A percentile compares a stretch with the other conserved stretches of the same genome.
phyloP scores from a whole-genome alignment of 2,329 filamentous ascomycete genomes.

The Clonostachys rhizophaga region DNA sequence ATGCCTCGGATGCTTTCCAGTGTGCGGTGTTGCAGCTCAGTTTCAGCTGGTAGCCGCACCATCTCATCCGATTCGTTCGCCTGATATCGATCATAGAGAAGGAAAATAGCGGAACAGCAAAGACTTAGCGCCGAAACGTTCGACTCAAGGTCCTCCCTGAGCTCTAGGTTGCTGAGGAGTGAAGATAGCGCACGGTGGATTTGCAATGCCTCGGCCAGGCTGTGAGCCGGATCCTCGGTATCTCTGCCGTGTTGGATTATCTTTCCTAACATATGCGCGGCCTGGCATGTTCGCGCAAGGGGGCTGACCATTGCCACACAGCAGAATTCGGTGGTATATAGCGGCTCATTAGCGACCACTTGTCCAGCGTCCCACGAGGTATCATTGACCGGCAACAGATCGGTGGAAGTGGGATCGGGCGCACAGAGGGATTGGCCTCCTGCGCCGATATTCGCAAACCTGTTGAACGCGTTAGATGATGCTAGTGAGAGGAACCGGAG shows the following conservation, averaged over 20 bases:
- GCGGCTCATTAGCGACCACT: constrained; percentile 7
- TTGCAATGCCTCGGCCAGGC: constrained; percentile 5
- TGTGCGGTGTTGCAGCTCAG: constrained; percentile 7
- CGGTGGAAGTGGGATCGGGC: constrained; percentile 5
- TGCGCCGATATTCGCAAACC: constrained; percentile 6
- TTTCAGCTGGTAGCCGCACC: constrained; percentile 6
- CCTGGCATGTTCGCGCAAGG: constrained; percentile 9
- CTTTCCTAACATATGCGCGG: constrained; percentile 10
- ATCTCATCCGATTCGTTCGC: constrained; percentile 6
- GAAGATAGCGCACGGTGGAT: constrained; percentile 7
- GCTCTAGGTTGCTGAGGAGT: constrained; percentile 4
- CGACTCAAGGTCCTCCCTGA: no score
- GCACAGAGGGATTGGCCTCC: constrained; percentile 3
- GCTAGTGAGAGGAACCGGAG: no score
- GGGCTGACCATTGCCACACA: constrained; percentile 4
- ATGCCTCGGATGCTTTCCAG: constrained; percentile 3
- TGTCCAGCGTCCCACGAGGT: constrained; percentile 8
- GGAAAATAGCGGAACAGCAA: constrained; percentile 6
- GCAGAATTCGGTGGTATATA: constrained; percentile 8
- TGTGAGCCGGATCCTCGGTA: no score
- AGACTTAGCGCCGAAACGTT: constrained; percentile 3
- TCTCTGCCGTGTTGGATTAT: constrained; percentile 5
- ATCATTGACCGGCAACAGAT: constrained; percentile 10
- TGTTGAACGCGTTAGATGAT: not conserved
- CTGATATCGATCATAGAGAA: constrained; percentile 9